Percentiles rank a stretch among this genome's conserved stretches.
Conservation (phyloP, 192 early-diverging fungal genomes). For the Obelidium mucronatum region DNA sequence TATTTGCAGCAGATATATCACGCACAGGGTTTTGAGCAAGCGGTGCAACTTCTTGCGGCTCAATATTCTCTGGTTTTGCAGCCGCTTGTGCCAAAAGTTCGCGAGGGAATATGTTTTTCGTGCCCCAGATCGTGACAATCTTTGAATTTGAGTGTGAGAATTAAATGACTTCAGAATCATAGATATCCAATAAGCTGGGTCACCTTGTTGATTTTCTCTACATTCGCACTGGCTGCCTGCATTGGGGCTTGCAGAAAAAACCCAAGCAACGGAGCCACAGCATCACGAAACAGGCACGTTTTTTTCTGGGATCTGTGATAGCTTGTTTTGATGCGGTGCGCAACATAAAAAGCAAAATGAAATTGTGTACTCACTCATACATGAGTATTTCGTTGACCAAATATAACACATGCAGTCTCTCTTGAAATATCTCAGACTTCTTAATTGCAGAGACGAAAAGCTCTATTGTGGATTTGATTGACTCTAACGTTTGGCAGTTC, state of each 20-base stretch:
- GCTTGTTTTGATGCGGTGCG: too few relatives aligned
- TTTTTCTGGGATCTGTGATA: constrained; percentile 9
- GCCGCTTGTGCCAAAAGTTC: background rate
- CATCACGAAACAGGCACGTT: background rate
- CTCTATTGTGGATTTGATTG: background rate
- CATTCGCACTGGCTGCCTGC: background rate
- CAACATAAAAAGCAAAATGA: background rate
- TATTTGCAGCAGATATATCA: background rate
- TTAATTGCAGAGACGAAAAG: background rate
- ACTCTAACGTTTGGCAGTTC: background rate
- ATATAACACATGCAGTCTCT: constrained; percentile 9
- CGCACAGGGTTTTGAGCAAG: background rate
- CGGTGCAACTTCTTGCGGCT: background rate
- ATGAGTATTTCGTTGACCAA: constrained; percentile 10
- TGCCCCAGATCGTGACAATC: constrained; percentile 11
- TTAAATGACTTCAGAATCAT: background rate
- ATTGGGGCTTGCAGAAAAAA: background rate
- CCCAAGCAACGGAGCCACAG: background rate
- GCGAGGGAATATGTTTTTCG: constrained; percentile 4
- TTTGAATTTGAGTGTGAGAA: background rate
- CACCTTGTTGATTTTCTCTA: constrained; percentile 10
- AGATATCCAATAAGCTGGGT: background rate
- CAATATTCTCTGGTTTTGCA: too few relatives aligned
- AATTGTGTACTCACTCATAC: background rate
- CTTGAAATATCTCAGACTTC: background rate